Conservation (phyloP, 139 green algal species). For the Parachlorella kessleri region DNA sequence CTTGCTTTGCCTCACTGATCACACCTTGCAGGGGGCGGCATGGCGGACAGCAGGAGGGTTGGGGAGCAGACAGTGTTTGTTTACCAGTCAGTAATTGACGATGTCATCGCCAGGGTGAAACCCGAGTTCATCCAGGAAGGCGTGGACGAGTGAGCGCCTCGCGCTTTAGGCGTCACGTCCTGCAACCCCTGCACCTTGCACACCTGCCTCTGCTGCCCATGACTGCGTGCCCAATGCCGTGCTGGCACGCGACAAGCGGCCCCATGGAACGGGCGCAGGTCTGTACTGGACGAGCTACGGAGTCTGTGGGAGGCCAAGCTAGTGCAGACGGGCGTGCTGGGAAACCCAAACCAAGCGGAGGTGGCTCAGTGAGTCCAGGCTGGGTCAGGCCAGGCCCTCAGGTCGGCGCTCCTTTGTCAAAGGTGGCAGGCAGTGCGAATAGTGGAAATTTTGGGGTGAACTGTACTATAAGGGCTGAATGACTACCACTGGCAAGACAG, state of each 20-base stretch:
- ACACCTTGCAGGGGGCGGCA: too few relatives aligned
- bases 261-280: too few relatives aligned
- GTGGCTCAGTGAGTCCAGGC: constrained; percentile 14
- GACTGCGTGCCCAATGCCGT: too few relatives aligned
- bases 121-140: constrained; percentile 71
- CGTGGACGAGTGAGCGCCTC: constrained; percentile 68
- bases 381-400: too few relatives aligned
- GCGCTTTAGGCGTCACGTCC: neutral
- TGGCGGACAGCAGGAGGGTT: neutral
- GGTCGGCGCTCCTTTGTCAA: too few relatives aligned
- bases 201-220: too few relatives aligned
- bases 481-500: neutral
- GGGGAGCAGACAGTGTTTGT: neutral
- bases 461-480: neutral
- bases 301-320: constrained; percentile 62
- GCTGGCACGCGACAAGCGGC: too few relatives aligned
- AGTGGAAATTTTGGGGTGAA: too few relatives aligned
- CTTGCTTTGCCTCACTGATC: too few relatives aligned
- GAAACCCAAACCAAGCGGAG: constrained; percentile 13
- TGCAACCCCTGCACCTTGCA: too few relatives aligned
- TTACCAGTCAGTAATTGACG: constrained; percentile 64
- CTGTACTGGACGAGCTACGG: constrained; percentile 60
- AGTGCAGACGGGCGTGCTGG: constrained; percentile 49
- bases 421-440: too few relatives aligned
- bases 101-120: constrained; percentile 67